Percentiles rank a stretch among this genome's conserved stretches.
Evolutionary conservation across 176 grass and related monocot genomes (phyloP).

Genomic region (Zea luxurians): DNA sequence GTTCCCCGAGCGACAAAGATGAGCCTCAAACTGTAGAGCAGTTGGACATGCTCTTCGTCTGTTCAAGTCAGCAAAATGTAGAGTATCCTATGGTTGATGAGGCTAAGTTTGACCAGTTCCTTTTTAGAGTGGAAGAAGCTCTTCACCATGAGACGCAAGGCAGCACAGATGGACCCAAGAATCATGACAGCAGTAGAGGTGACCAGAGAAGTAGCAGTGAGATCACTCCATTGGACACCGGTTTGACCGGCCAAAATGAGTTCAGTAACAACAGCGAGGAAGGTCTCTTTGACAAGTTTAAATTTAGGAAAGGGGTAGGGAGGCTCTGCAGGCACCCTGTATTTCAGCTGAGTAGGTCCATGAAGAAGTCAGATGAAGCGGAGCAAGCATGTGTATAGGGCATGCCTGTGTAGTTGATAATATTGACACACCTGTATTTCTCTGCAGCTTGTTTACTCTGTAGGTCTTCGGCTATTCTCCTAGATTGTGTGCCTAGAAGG

Average conservation of each 20-base stretch:
- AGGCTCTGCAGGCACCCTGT: constrained; percentile 80
- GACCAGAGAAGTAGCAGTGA: constrained; percentile 22
- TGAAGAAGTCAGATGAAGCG: constrained; percentile 70
- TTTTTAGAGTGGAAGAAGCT: constrained; percentile 51
- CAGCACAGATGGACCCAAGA: constrained; percentile 23
- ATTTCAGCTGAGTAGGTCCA: constrained; percentile 77
- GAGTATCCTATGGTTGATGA: constrained; percentile 57
- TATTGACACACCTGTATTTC: background rate
- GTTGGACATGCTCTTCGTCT: constrained; percentile 24
- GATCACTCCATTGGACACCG: constrained; percentile 9
- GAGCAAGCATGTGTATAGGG: constrained; percentile 77
- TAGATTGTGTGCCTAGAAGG: constrained; percentile 38
- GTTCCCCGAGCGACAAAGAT: constrained; percentile 71
- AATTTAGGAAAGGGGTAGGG: constrained; percentile 77
- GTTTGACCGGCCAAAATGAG: constrained; percentile 39
- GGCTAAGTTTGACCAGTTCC: constrained; percentile 64
- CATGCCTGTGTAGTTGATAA: constrained; percentile 23
- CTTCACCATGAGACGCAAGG: constrained; percentile 37
- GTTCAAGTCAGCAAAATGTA: constrained; percentile 33
- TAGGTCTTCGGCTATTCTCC: constrained; percentile 33
- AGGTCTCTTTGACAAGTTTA: constrained; percentile 66
- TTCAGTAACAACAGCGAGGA: constrained; percentile 43
- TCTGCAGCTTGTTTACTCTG: background rate
- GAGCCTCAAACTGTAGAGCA: constrained; percentile 43
- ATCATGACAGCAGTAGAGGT: constrained; percentile 13